These are phyloP conservation scores for Plenodomus biglobosus DNA, from an alignment of 2,329 filamentous ascomycete genomes.

Conservation along the genomic window DNA sequence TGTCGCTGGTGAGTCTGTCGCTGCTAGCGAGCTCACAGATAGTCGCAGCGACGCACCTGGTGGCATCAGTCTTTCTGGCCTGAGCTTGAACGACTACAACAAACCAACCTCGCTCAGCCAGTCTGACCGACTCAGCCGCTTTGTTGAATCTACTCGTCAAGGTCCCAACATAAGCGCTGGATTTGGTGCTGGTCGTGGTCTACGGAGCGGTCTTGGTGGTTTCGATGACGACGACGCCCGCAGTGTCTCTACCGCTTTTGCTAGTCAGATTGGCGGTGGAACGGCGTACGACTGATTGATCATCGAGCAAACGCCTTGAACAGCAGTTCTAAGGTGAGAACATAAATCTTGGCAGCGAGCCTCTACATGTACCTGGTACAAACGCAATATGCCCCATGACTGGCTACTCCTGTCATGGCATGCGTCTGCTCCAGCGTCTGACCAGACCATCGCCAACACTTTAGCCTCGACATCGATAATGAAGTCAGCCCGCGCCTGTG, in stretches of 20 bases:
- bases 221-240: conserved; percentile 86
- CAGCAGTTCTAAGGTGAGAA: background rate
- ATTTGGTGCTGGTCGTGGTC: conserved; percentile 48
- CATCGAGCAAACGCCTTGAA: conserved; percentile 1
- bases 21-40: conserved; percentile 87
- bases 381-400: background rate
- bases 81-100: conserved; percentile 71
- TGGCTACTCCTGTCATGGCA: background rate
- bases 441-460: conserved; percentile 10
- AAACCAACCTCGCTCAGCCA: conserved; percentile 75
- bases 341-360: conserved; percentile 14
- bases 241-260: conserved; percentile 94
- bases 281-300: conserved; percentile 58
- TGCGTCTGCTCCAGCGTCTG: conserved; percentile 2
- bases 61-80: conserved; percentile 83
- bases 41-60: conserved; percentile 76
- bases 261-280: conserved; percentile 84
- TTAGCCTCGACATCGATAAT: conserved; percentile 12
- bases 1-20: conserved; percentile 87
- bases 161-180: conserved; percentile 48
- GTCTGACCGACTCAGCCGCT: conserved; percentile 89
- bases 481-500: conserved; percentile 1
- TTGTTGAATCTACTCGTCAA: conserved; percentile 82
- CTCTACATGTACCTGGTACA: conserved; percentile 5
- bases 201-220: conserved; percentile 46